Base-by-base conservation (phyloP, 768 basidiomycete species). In the Mycena crocata region DNA sequence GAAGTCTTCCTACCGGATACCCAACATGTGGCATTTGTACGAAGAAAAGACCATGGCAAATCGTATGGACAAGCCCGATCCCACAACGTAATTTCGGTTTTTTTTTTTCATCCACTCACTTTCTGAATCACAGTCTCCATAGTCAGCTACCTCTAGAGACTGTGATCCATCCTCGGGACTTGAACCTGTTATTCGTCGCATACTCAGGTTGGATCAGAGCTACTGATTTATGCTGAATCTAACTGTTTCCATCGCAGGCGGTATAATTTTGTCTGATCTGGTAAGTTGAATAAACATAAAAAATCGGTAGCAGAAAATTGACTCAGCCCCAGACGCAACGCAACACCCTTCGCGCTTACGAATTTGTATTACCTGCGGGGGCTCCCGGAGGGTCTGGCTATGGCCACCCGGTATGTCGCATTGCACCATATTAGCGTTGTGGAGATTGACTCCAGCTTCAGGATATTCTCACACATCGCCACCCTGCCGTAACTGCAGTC, bases 311-410 rank as follows among this genome's bases (percentile, higher is more conserved):
- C 54, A 35, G 57, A 21, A 42, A 46, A 35, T 44, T 50, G 45
- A 34, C 24, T 30, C 45, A 48, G 24, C 65, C 35, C 39, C 58
- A 86, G 83, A 78, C 81, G 67, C 83, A 87, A 78, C 84, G 82
- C 28, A 83, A 80, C 50, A 85, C 85, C 3, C 67, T 88, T 15
- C 84, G 88, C 44, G 87, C 84, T 13, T 96, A 90, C 73, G 92
- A 93, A 74, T 80, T 92, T 51, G 78, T 87, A 7, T 73, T 95
- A 7, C 87, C 90, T 24, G 92, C 94, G 6, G 94, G 95, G 37
- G 93, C 94, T 9, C 92, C 93, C 5, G 94, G 94, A 57, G 93
- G 93, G 5, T 79, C 81, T 26, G 89, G 89, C 14, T 92, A 91
- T 75, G 77, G 81, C 17, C 79, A 82, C 60, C 79, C 81, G 30